Evolutionary conservation across 805 yeast species (phyloP), one percentile per base, ranked within the genome.

Genomic region (Ogataea methylovora): DNA sequence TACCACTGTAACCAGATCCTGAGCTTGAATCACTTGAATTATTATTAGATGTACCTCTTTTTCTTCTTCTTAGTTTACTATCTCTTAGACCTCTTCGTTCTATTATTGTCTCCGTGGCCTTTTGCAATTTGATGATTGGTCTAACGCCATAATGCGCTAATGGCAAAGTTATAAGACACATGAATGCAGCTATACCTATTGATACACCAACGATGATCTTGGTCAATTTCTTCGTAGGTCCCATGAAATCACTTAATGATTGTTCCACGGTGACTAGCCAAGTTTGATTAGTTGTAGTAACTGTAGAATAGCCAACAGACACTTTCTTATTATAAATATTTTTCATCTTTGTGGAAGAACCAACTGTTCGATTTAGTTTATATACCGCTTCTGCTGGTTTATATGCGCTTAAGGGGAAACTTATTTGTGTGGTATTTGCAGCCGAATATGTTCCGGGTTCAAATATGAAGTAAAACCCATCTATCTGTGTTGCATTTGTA

Each of bases 251-350:
- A 3, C 63, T 42, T 40, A 73, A 67, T 2, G 68, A 59, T 51
- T 85, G 94, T 43, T 79, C 79, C 4, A 87, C 74, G 0, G 78
- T 57, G 2, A 87, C 78, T n/a, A 76, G 71, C 97, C 96, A 87
- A 10, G 61, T 62, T 1, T 62, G 66, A 29, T 67, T 56, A 2
- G 45, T 36, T 29, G 71, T 58, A 19, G 65, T 54, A 11, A 71
- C 69, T 1, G 66, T 60, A 0, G 76, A 60, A 45, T 59, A 79
- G 0, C 86, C 86, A 2, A 72, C 62, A 1, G 88, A 76, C 4
- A 80, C 68, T 10, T 56, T 43, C 3, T 46, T 43, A 5, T 58
- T 60, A 21, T 52, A 40, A 4, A 69, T 60, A 18, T 65, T 57
- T 6, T 45, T 49, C 0, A 67, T 54, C 7, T 65, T 54, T 12